A percentile compares a stretch with the other conserved stretches of the same genome.
These are phyloP conservation scores for Pelargonium myrrhifolium DNA, from an alignment of 441 rosid genomes.

Conservation along the genomic window DNA sequence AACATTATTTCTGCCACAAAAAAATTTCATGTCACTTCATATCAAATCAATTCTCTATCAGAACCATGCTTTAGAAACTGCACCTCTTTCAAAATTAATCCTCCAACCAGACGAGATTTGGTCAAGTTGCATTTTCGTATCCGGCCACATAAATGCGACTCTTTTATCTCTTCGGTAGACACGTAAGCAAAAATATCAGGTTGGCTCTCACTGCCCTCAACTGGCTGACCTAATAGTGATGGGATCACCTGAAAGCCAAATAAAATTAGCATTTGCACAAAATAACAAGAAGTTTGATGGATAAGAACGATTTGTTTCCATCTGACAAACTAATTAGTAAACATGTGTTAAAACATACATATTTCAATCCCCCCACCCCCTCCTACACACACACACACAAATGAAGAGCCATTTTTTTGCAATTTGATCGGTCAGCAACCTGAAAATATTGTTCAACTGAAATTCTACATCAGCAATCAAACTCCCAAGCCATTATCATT, in stretches of 20 bases:
- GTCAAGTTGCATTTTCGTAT: conserved; percentile 68
- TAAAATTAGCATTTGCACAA: conserved; percentile 15
- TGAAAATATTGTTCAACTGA: not conserved
- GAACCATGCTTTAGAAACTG: not conserved
- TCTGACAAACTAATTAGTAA: not conserved
- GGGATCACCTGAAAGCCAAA: conserved; percentile 67
- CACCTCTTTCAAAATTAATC: conserved; percentile 69
- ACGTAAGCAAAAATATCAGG: conserved; percentile 55
- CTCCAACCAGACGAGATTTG: conserved; percentile 46
- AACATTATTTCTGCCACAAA: not conserved
- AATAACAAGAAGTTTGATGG: not conserved
- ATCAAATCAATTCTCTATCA: not conserved
- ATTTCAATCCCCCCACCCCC: not conserved
- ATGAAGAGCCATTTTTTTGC: not conserved
- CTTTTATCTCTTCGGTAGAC: conserved; percentile 45
- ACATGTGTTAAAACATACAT: not conserved
- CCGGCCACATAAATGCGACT: conserved; percentile 41
- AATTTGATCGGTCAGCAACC: not conserved
- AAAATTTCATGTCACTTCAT: not conserved
- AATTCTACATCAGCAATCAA: not conserved
- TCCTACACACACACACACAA: too few relatives aligned
- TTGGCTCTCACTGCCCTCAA: conserved; percentile 28
- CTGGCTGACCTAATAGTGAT: conserved; percentile 36
- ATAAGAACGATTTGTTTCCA: not conserved
- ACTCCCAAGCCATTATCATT: not conserved